Evolutionary conservation across 2,329 filamentous ascomycete species (phyloP).

Genomic region (Talaromyces marneffei): DNA sequence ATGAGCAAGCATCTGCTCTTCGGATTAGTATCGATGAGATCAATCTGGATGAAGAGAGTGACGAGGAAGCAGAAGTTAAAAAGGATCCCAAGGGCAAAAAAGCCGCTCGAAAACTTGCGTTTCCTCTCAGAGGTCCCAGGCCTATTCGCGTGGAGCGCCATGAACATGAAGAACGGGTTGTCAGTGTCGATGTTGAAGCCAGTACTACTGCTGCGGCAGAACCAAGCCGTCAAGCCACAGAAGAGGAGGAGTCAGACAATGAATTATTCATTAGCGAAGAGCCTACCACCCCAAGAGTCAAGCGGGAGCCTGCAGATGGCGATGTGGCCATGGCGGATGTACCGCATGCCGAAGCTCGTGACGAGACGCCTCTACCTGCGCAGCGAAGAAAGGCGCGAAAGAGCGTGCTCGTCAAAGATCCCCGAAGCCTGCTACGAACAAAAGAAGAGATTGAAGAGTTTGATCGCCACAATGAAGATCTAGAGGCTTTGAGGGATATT

Average conservation of each 20-base stretch:
- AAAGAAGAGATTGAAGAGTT: slow-evolving; percentile 40
- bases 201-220: slow-evolving; percentile 43
- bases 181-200: slow-evolving; percentile 51
- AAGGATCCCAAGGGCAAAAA: slow-evolving; percentile 30
- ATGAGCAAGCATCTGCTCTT: slow-evolving; percentile 33
- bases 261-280: slow-evolving; percentile 31
- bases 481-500: slow-evolving; percentile 36
- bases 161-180: slow-evolving; percentile 50
- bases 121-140: slow-evolving; percentile 32
- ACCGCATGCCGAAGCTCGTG: slow-evolving; percentile 23
- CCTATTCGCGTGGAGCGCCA: slow-evolving; percentile 53
- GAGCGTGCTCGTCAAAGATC: slow-evolving; percentile 26
- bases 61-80: slow-evolving; percentile 24
- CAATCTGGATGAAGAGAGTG: slow-evolving; percentile 51
- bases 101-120: slow-evolving; percentile 21
- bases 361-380: slow-evolving; percentile 24
- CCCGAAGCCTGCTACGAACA: slow-evolving; percentile 34
- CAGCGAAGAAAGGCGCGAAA: slow-evolving; percentile 33
- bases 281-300: slow-evolving; percentile 39
- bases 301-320: slow-evolving; percentile 50
- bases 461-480: slow-evolving; percentile 36
- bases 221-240: slow-evolving; percentile 31
- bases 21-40: slow-evolving; percentile 54
- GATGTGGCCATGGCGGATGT: slow-evolving; percentile 35
- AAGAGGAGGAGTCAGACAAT: slow-evolving; percentile 28